Evolutionary conservation across 192 early-diverging fungal species (phyloP), one percentile per base, ranked within the genome.

Genomic region (Diversispora epigaea): DNA sequence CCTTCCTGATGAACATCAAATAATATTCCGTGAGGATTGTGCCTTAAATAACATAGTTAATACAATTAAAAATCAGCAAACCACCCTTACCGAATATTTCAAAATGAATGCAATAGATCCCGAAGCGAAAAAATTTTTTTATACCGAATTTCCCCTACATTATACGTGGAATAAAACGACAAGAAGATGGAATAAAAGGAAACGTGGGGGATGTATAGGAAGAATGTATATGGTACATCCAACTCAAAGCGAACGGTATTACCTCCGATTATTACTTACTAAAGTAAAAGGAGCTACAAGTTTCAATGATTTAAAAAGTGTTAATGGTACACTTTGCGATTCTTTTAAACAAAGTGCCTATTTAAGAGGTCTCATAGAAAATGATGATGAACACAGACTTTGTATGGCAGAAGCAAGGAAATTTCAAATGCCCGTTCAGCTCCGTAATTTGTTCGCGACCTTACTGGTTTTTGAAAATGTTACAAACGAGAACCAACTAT

Each of bases 241-340:
- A 62, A 17, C 0, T 9, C 7, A 3, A 52, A 70, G 79, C 4
- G 76, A 80, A 32, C 14, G 70, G 22, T 80, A 71, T 21, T 80
- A 80, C 46, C 72, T 80, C 1, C 71, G 64, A 21, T 39, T 77
- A 19, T 54, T 80, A n/a, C 62, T 80, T 11, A 58, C 22, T n/a
- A 61, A 25, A 41, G 71, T 80, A 17, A 32, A 32, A 46, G 47
- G 50, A 49, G 68, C 79, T 21, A 73, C 7, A 49, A 71, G 62
- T 0, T 80, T 68, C 25, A n/a, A n/a, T n/a, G n/a, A n/a, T n/a
- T n/a, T n/a, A n/a, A n/a, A n/a, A n/a, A n/a, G n/a, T n/a, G n/a
- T n/a, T n/a, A n/a, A n/a, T n/a, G n/a, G n/a, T n/a, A n/a, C n/a
- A n/a, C n/a, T n/a, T n/a, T n/a, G n/a, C n/a, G n/a, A n/a, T n/a